These are phyloP conservation scores for Claviceps maximensis DNA, from an alignment of 2,329 filamentous ascomycete genomes.

Conservation along the genomic window DNA sequence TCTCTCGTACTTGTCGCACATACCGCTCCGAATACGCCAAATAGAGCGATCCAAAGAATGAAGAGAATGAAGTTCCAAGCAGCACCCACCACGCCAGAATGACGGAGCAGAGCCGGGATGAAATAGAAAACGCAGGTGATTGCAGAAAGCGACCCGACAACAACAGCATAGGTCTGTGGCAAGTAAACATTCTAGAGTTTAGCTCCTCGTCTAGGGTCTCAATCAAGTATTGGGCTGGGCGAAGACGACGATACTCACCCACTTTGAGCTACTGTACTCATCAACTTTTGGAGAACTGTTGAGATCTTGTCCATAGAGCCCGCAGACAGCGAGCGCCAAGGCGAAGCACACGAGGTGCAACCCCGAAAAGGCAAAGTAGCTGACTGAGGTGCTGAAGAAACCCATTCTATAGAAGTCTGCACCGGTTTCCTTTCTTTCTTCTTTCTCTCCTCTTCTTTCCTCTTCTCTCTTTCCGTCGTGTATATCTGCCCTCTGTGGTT, in stretches of 20 bases:
- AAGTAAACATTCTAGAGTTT: neutral
- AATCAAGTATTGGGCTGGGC: neutral
- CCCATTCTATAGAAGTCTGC: slow-evolving; percentile 24
- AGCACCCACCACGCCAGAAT: slow-evolving; percentile 37
- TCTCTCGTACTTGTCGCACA: slow-evolving; percentile 5
- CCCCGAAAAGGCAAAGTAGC: slow-evolving; percentile 42
- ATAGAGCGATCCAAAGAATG: slow-evolving; percentile 68
- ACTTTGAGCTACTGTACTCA: slow-evolving; percentile 49
- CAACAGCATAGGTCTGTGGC: slow-evolving; percentile 53
- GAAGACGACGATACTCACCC: slow-evolving; percentile 36
- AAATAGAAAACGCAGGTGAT: slow-evolving; percentile 53
- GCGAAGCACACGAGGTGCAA: slow-evolving; percentile 68
- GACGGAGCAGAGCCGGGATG: slow-evolving; percentile 44
- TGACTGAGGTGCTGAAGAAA: slow-evolving; percentile 28
- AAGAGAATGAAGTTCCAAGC: slow-evolving; percentile 60
- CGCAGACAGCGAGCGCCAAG: slow-evolving; percentile 62
- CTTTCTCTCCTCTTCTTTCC: neutral
- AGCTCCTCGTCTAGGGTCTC: neutral
- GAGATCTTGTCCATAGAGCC: slow-evolving; percentile 63
- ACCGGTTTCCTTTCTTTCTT: neutral
- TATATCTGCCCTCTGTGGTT: too few relatives aligned
- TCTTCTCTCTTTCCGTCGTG: too few relatives aligned
- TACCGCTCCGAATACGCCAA: slow-evolving; percentile 67
- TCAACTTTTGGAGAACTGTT: slow-evolving; percentile 35
- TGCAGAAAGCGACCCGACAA: slow-evolving; percentile 52